Percentiles rank a stretch among this genome's conserved stretches.
Evolutionary conservation across 1,139 yeast genomes (phyloP).

Genomic region (Blastobotrys indianensis): DNA sequence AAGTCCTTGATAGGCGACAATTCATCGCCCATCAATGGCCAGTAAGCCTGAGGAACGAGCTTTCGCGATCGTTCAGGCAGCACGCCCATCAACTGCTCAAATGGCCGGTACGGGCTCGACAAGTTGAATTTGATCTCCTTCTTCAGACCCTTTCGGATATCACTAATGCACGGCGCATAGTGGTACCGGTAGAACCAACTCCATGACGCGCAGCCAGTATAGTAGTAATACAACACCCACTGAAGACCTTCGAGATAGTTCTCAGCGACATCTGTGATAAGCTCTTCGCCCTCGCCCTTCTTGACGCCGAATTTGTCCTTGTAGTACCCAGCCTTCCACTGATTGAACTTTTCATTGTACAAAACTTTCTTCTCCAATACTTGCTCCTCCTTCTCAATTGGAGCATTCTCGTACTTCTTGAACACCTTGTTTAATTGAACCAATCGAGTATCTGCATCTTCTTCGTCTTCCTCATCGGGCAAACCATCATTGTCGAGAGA

Average conservation of each 20-base stretch:
- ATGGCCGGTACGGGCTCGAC: conserved; percentile 83
- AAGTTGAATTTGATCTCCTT: conserved; percentile 53
- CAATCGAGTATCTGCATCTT: conserved; percentile 33
- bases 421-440: conserved; percentile 26
- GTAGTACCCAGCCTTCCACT: conserved; percentile 83
- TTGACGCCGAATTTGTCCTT: conserved; percentile 69
- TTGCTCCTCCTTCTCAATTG: conserved; percentile 57
- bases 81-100: conserved; percentile 97
- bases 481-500: conserved; percentile 68
- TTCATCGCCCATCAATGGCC: conserved; percentile 84
- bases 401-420: conserved; percentile 68
- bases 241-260: conserved; percentile 91
- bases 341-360: conserved; percentile 65
- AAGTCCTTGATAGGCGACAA: conserved; percentile 84
- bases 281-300: conserved; percentile 41
- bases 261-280: conserved; percentile 55
- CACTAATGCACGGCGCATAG: conserved; percentile 90
- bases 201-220: conserved; percentile 90
- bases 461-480: conserved; percentile 50
- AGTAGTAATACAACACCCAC: conserved; percentile 90
- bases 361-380: conserved; percentile 57
- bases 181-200: conserved; percentile 87
- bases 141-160: conserved; percentile 63
- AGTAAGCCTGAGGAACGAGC: conserved; percentile 71
- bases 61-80: conserved; percentile 85